Conservation (phyloP, 2,329 filamentous ascomycete genomes). For the Paraconiothyrium brasiliense region DNA sequence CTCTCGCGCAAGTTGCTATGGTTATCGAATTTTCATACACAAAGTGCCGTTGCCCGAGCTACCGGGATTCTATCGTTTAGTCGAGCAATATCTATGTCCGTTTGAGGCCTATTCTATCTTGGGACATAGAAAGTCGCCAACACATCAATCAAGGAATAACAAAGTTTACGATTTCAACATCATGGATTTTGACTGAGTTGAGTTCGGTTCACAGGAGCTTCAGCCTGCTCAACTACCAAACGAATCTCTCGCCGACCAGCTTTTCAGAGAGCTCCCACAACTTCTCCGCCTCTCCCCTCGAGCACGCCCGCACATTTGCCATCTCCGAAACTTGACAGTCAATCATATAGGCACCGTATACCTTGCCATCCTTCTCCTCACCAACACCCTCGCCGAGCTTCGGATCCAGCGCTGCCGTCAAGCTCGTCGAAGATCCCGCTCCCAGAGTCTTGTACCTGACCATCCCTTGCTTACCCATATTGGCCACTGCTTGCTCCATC, state of each 20-base stretch:
- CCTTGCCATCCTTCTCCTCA: conserved; percentile 1
- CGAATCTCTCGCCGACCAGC: conserved; percentile 4
- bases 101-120: too few relatives aligned
- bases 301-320: not conserved
- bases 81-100: too few relatives aligned
- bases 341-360: conserved; percentile 2
- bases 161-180: too few relatives aligned
- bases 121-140: too few relatives aligned
- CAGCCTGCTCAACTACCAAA: not conserved
- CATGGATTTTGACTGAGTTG: not conserved
- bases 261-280: conserved; percentile 2
- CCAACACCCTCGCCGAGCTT: not conserved
- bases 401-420: conserved; percentile 10
- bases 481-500: not conserved
- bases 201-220: not conserved
- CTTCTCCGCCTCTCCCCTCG: conserved; percentile 6
- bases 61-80: too few relatives aligned
- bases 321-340: conserved; percentile 1
- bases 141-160: too few relatives aligned
- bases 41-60: too few relatives aligned
- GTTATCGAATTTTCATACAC: too few relatives aligned
- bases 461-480: not conserved
- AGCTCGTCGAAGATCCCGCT: conserved; percentile 3
- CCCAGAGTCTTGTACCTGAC: not conserved
- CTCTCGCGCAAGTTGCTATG: too few relatives aligned